These are phyloP conservation scores for Apiospora pterosperma DNA, from an alignment of 2,329 filamentous ascomycete genomes.

Conservation along the genomic window DNA sequence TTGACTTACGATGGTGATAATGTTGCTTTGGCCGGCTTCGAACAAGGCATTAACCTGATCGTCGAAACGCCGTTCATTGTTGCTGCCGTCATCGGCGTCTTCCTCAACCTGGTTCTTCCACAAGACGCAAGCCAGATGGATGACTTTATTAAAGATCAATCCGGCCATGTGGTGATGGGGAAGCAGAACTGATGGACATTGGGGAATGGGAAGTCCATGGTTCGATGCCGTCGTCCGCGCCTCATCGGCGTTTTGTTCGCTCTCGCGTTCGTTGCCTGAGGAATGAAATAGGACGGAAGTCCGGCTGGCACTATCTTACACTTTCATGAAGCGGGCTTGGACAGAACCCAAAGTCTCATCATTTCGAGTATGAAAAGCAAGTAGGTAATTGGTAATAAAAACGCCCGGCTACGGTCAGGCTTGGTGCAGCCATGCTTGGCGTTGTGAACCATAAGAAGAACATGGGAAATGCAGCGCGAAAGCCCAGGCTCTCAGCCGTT, in stretches of 20 bases:
- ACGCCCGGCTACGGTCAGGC: neutral
- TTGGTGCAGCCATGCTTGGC: neutral
- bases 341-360: neutral
- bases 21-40: constrained; percentile 33
- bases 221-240: neutral
- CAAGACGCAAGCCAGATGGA: constrained; percentile 25
- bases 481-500: neutral
- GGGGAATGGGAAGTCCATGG: neutral
- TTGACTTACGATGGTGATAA: constrained; percentile 33
- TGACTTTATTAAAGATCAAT: constrained; percentile 15
- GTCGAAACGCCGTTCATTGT: constrained; percentile 39
- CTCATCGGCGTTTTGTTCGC: neutral
- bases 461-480: neutral
- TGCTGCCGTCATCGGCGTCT: constrained; percentile 38
- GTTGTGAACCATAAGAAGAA: neutral
- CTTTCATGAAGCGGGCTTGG: neutral
- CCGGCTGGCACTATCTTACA: neutral
- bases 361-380: neutral
- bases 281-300: neutral
- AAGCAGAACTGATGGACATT: neutral
- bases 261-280: too few species aligned
- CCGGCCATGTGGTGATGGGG: constrained; percentile 11
- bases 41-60: constrained; percentile 36
- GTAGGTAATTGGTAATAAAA: neutral
- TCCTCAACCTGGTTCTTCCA: constrained; percentile 38